phyloP scores from a whole-genome alignment of 2,329 filamentous ascomycete genomes.

The Tolypocladium tropicale region DNA sequence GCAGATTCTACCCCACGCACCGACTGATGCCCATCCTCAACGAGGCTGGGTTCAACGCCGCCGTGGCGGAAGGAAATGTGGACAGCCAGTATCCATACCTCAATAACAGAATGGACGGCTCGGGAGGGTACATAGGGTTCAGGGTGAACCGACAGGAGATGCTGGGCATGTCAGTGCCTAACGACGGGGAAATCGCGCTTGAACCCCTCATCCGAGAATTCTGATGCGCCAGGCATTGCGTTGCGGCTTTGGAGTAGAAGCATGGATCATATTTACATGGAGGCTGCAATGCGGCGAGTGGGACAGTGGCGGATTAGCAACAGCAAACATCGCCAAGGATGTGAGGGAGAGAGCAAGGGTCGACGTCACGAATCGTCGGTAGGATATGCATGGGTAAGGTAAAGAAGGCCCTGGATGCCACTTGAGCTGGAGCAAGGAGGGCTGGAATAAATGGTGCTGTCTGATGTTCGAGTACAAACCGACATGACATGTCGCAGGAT shows the following conservation, averaged over 20 bases:
- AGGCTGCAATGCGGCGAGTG: neutral
- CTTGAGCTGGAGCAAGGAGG: too few relatives aligned
- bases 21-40: conserved; percentile 41
- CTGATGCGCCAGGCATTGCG: neutral
- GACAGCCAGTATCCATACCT: conserved; percentile 36
- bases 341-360: too few relatives aligned
- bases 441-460: too few relatives aligned
- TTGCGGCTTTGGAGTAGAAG: neutral
- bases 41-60: conserved; percentile 24
- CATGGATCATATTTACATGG: neutral
- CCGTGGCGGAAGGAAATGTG: conserved; percentile 26
- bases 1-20: conserved; percentile 49
- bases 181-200: conserved; percentile 20
- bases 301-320: neutral
- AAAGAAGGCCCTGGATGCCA: too few relatives aligned
- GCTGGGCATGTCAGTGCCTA: conserved; percentile 30
- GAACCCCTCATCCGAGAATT: conserved; percentile 27
- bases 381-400: too few relatives aligned
- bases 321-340: too few relatives aligned
- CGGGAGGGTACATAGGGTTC: conserved; percentile 28
- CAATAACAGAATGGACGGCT: conserved; percentile 41
- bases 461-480: too few relatives aligned
- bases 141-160: conserved; percentile 30
- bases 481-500: too few relatives aligned
- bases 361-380: too few relatives aligned